These are phyloP conservation scores for Monosporascus sp. DNA, from an alignment of 2,329 filamentous ascomycete genomes.

Conservation along the genomic window DNA sequence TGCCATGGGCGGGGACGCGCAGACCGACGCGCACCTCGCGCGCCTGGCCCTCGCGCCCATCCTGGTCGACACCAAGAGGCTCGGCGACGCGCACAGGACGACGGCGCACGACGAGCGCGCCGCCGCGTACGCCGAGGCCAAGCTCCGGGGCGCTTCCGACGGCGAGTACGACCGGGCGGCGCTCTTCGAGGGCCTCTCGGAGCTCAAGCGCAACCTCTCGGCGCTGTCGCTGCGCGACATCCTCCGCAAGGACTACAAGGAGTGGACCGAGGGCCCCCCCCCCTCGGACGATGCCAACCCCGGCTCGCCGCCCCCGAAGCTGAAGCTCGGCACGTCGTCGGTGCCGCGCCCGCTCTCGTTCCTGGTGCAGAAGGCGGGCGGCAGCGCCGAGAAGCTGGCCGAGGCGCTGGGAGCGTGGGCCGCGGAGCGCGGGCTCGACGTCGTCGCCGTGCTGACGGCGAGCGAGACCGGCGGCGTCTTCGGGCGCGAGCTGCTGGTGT, in stretches of 20 bases:
- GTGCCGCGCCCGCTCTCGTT: constrained; percentile 59
- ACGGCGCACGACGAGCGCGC: constrained; percentile 55
- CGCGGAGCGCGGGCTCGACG: constrained; percentile 50
- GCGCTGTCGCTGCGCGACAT: constrained; percentile 58
- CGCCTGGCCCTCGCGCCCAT: constrained; percentile 64
- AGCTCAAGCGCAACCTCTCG: constrained; percentile 64
- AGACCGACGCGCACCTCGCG: constrained; percentile 54
- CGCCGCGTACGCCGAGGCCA: constrained; percentile 52
- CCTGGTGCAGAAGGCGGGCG: constrained; percentile 48
- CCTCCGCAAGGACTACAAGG: constrained; percentile 78
- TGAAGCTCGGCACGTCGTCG: constrained; percentile 62
- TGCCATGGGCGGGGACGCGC: constrained; percentile 29
- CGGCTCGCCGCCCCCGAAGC: constrained; percentile 16
- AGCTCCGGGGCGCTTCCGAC: constrained; percentile 23
- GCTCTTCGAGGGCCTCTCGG: constrained; percentile 56
- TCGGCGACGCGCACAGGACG: constrained; percentile 58
- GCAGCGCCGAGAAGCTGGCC: constrained; percentile 38
- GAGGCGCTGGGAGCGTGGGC: constrained; percentile 46
- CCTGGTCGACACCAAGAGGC: constrained; percentile 65
- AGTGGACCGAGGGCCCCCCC: constrained; percentile 53
- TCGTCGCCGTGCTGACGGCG: constrained; percentile 67
- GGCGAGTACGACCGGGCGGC: constrained; percentile 42
- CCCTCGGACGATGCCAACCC: no score
- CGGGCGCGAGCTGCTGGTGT: constrained; percentile 61
- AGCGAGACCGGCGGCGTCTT: constrained; percentile 51